phyloP scores from a whole-genome alignment of 2,329 filamentous ascomycete species.

The Pseudocercospora macadamiae region DNA sequence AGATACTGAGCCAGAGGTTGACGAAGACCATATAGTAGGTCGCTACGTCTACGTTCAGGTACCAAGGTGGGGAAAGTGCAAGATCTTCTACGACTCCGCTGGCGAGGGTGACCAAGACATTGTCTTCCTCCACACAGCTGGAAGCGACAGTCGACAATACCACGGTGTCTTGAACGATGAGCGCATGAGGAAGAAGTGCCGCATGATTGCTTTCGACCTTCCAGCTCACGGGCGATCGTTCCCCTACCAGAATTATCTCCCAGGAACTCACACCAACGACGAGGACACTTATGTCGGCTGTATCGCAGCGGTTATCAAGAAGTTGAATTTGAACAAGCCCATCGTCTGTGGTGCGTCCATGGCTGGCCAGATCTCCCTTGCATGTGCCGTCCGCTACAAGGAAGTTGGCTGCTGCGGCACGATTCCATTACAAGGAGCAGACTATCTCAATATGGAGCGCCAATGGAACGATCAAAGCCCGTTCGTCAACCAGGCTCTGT shows the following conservation, averaged over 20 bases:
- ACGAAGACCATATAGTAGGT: constrained; percentile 51
- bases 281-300: constrained; percentile 53
- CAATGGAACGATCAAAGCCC: constrained; percentile 50
- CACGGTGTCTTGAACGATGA: constrained; percentile 57
- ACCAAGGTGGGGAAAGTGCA: constrained; percentile 53
- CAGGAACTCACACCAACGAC: constrained; percentile 52
- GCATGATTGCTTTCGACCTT: constrained; percentile 55
- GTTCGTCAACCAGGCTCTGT: constrained; percentile 52
- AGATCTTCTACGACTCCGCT: constrained; percentile 54
- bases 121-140: constrained; percentile 41
- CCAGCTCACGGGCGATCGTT: constrained; percentile 55
- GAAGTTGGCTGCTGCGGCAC: constrained; percentile 52
- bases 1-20: constrained; percentile 42
- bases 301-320: constrained; percentile 50
- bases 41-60: constrained; percentile 52
- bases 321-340: constrained; percentile 48
- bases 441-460: constrained; percentile 48
- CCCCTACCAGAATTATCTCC: constrained; percentile 44
- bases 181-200: constrained; percentile 51
- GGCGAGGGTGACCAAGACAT: constrained; percentile 53
- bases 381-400: constrained; percentile 50
- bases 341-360: constrained; percentile 56
- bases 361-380: constrained; percentile 54
- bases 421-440: constrained; percentile 51
- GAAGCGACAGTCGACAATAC: constrained; percentile 53